Percentiles rank a stretch among this genome's conserved stretches.
Evolutionary conservation across 805 yeast genomes (phyloP).

Genomic region (Brettanomyces naardenensis): DNA sequence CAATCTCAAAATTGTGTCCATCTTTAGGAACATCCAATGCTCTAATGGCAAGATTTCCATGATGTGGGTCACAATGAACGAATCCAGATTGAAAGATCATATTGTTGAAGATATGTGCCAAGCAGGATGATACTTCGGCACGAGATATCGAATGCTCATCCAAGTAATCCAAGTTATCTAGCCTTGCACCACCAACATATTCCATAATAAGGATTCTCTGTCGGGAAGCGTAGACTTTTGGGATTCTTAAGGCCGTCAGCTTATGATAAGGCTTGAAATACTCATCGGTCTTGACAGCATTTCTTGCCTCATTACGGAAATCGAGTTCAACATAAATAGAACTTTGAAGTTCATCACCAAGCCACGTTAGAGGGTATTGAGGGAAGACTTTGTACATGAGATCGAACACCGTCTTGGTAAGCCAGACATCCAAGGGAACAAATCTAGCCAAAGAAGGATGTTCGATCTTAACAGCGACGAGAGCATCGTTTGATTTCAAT

Average conservation of each 20-base stretch:
- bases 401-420: slow-evolving; percentile 70
- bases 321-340: slow-evolving; percentile 89
- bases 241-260: slow-evolving; percentile 74
- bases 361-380: slow-evolving; percentile 88
- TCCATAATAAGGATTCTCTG: slow-evolving; percentile 82
- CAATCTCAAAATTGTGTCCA: slow-evolving; percentile 78
- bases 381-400: slow-evolving; percentile 78
- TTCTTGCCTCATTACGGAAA: slow-evolving; percentile 78
- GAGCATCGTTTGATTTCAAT: slow-evolving; percentile 42
- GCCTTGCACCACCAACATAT: slow-evolving; percentile 69
- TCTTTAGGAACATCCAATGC: slow-evolving; percentile 24
- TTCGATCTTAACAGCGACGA: slow-evolving; percentile 91
- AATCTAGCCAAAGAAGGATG: slow-evolving; percentile 83
- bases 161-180: slow-evolving; percentile 67
- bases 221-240: slow-evolving; percentile 58
- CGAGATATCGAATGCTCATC: slow-evolving; percentile 58
- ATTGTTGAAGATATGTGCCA: slow-evolving; percentile 84
- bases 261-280: slow-evolving; percentile 51
- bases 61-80: slow-evolving; percentile 97
- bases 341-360: slow-evolving; percentile 84
- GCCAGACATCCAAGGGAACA: slow-evolving; percentile 80
- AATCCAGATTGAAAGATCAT: slow-evolving; percentile 94
- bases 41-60: slow-evolving; percentile 88
- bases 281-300: slow-evolving; percentile 61
- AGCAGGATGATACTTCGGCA: slow-evolving; percentile 72